These are phyloP conservation scores for Aspergillus carlsbadensis DNA, from an alignment of 495 filamentous ascomycete species.

Conservation along the genomic window DNA sequence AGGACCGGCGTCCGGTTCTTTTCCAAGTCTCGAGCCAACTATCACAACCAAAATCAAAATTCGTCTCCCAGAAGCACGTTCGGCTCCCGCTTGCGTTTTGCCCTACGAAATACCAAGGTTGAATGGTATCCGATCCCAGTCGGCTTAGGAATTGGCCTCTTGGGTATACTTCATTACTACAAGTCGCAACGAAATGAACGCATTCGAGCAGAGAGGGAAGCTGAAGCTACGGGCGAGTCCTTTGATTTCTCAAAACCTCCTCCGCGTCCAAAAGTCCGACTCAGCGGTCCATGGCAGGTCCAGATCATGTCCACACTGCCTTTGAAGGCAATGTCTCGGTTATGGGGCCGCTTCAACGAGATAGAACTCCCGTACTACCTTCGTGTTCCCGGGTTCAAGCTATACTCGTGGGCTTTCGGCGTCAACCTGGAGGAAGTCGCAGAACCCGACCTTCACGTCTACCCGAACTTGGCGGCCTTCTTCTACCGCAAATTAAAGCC, in stretches of 20 bases:
- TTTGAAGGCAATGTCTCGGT: conserved; percentile 84
- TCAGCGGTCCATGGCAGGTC: conserved; percentile 92
- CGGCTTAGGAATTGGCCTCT: conserved; percentile 80
- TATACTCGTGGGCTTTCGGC: conserved; percentile 91
- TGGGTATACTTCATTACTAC: conserved; percentile 84
- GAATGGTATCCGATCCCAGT: conserved; percentile 97
- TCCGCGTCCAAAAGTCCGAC: conserved; percentile 69
- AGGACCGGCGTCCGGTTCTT: conserved; percentile 40
- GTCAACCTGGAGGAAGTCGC: conserved; percentile 88
- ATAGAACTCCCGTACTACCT: conserved; percentile 86
- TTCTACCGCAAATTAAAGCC: conserved; percentile 95
- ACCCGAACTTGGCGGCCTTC: conserved; percentile 92
- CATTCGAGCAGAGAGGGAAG: conserved; percentile 43
- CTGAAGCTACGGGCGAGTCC: conserved; percentile 51
- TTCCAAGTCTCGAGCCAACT: conserved; percentile 36
- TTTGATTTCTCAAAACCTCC: conserved; percentile 51
- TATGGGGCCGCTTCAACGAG: conserved; percentile 97
- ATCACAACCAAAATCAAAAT: conserved; percentile 33
- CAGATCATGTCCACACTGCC: conserved; percentile 96
- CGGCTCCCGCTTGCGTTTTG: conserved; percentile 58
- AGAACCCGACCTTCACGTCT: conserved; percentile 82
- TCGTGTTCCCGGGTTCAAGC: conserved; percentile 88
- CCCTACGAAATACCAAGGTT: conserved; percentile 71
- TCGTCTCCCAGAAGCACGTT: conserved; percentile 56
- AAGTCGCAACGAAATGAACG: conserved; percentile 61